phyloP scores from a whole-genome alignment of 805 yeast species.

The Saccharomycopsis vini region DNA sequence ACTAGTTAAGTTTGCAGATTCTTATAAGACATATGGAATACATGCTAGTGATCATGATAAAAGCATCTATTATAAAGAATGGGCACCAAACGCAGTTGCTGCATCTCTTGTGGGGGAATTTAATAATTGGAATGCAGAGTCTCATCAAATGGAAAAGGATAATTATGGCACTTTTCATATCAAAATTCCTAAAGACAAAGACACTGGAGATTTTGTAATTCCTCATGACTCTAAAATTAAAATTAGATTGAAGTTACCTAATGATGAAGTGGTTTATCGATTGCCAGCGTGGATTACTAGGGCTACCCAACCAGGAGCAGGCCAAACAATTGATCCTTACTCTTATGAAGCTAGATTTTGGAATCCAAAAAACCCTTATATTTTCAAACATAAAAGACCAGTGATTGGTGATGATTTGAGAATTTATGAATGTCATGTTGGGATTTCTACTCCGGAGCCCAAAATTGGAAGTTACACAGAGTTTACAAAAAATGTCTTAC shows the following conservation, averaged over 20 bases:
- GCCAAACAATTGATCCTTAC: constrained; percentile 24
- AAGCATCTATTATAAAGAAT: constrained; percentile 60
- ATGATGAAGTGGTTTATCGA: constrained; percentile 63
- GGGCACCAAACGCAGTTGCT: constrained; percentile 78
- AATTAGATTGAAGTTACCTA: constrained; percentile 52
- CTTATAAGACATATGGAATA: constrained; percentile 71
- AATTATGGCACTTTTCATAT: constrained; percentile 58
- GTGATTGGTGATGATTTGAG: constrained; percentile 44
- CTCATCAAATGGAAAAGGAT: constrained; percentile 50
- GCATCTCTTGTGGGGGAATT: constrained; percentile 90
- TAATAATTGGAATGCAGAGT: constrained; percentile 64
- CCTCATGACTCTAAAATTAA: constrained; percentile 77
- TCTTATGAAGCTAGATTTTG: constrained; percentile 85
- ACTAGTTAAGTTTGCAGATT: constrained; percentile 59
- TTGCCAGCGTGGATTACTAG: constrained; percentile 85
- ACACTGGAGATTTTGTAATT: constrained; percentile 50
- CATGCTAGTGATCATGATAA: constrained; percentile 52
- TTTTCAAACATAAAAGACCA: constrained; percentile 62
- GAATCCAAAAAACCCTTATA: constrained; percentile 61
- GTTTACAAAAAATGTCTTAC: constrained; percentile 71
- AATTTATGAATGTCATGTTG: constrained; percentile 92
- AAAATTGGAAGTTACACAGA: constrained; percentile 77
- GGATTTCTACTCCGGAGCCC: constrained; percentile 88
- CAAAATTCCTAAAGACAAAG: constrained; percentile 40
- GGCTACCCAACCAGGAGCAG: constrained; percentile 58